Evolutionary conservation across 116 monocot species (phyloP).

Genomic region (Posidonia oceanica): DNA sequence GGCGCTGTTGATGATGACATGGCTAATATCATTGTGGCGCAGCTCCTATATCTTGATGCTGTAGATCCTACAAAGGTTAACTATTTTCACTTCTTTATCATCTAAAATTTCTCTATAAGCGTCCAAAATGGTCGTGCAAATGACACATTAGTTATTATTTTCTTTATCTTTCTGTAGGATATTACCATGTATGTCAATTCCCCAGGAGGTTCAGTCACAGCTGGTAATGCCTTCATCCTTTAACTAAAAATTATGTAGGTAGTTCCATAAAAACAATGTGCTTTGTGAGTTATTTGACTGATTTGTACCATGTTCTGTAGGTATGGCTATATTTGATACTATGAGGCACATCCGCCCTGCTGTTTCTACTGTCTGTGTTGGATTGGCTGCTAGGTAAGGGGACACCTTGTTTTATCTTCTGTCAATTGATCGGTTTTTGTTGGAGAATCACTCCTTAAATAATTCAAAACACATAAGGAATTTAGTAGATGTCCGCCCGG

Average conservation of each 20-base stretch:
- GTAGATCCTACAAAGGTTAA: constrained; percentile 87
- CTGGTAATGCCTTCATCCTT: constrained; percentile 40
- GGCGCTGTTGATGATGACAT: constrained; percentile 97
- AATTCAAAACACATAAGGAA: too few relatives aligned
- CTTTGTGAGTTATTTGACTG: neutral
- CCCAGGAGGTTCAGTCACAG: constrained; percentile 98
- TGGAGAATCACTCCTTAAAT: too few relatives aligned
- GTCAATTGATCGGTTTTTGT: too few relatives aligned
- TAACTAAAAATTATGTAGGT: neutral
- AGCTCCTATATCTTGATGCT: constrained; percentile 94
- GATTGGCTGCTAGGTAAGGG: constrained; percentile 89
- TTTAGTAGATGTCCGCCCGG: too few relatives aligned
- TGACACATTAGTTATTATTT: too few relatives aligned
- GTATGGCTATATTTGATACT: constrained; percentile 99
- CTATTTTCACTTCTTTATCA: neutral
- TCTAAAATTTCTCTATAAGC: neutral
- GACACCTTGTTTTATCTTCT: too few relatives aligned
- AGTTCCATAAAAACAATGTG: neutral
- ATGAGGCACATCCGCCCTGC: constrained; percentile 88
- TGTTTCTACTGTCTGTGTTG: constrained; percentile 97
- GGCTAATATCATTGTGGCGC: constrained; percentile 84
- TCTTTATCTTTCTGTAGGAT: constrained; percentile 36
- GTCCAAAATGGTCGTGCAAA: too few relatives aligned
- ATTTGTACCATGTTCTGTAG: constrained; percentile 17
- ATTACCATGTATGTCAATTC: constrained; percentile 99